Evolutionary conservation across 257 asterid species (phyloP).

Genomic region (Nicotiana benthamiana): DNA sequence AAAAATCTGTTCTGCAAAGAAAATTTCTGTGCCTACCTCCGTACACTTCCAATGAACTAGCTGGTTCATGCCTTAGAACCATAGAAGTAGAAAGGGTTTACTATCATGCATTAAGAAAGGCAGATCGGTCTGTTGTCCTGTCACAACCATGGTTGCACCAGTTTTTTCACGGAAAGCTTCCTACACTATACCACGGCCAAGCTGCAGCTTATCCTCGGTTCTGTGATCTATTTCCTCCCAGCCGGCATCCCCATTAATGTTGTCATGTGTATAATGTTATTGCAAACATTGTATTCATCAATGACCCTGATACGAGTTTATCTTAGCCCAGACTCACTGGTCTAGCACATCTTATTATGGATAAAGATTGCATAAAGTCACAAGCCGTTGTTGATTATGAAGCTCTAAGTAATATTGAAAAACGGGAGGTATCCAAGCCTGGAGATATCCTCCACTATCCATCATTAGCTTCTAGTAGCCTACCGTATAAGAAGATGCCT

Average conservation of each 20-base stretch:
- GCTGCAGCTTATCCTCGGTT: conserved; percentile 27
- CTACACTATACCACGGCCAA: conserved; percentile 14
- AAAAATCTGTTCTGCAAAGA: conserved; percentile 44
- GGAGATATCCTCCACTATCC: conserved; percentile 11
- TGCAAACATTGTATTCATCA: conserved; percentile 36
- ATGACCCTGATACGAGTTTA: conserved; percentile 31
- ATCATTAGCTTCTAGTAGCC: background rate
- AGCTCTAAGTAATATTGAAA: conserved; percentile 10
- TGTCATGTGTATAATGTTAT: conserved; percentile 22
- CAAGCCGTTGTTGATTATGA: conserved; percentile 12
- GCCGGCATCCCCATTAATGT: conserved; percentile 34
- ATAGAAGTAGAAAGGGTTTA: conserved; percentile 46
- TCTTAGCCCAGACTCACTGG: conserved; percentile 37
- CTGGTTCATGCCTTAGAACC: conserved; percentile 34
- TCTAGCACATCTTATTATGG: conserved; percentile 33
- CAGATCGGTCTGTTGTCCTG: conserved; percentile 35
- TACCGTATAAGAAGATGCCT: background rate
- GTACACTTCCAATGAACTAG: conserved; percentile 32
- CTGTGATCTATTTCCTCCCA: conserved; percentile 45
- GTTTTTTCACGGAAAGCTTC: conserved; percentile 42
- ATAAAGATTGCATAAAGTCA: conserved; percentile 20
- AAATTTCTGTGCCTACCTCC: conserved; percentile 28
- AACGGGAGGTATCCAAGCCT: background rate
- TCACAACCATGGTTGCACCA: conserved; percentile 31
- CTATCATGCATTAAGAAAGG: conserved; percentile 45